phyloP scores from a whole-genome alignment of 345 rosid genomes.

The Hypericum androsaemum region DNA sequence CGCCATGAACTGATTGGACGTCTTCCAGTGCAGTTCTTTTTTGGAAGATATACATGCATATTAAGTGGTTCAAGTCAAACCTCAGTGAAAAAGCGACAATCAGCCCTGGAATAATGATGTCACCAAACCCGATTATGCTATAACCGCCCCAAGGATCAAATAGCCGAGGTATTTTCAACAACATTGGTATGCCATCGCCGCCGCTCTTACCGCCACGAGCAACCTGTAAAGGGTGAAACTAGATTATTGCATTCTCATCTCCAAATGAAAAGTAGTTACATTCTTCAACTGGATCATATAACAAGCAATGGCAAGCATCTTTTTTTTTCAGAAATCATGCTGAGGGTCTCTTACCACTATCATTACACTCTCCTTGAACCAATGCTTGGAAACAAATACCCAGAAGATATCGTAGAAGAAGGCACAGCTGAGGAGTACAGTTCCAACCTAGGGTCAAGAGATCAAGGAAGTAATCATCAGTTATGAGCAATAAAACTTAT shows the following conservation, averaged over 20 bases:
- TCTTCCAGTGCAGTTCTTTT: too few species aligned
- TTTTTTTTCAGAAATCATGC: neutral
- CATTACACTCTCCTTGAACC: slow-evolving; percentile 99
- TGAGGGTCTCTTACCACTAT: slow-evolving; percentile 66
- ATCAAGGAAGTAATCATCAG: too few species aligned
- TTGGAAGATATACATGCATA: neutral
- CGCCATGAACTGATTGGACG: too few species aligned
- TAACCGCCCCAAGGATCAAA: slow-evolving; percentile 99
- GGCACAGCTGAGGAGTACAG: slow-evolving; percentile 90
- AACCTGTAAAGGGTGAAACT: slow-evolving; percentile 57
- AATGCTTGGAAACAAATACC: slow-evolving; percentile 89
- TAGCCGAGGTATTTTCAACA: slow-evolving; percentile 88
- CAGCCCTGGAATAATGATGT: slow-evolving; percentile 88
- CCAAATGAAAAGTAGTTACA: too few species aligned
- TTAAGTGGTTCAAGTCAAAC: slow-evolving; percentile 24
- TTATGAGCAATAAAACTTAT: too few species aligned
- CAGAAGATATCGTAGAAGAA: slow-evolving; percentile 96
- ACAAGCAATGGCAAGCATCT: neutral
- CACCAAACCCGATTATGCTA: slow-evolving; percentile 96
- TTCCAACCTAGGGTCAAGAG: slow-evolving; percentile 79
- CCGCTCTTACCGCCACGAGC: slow-evolving; percentile 97
- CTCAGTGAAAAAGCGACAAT: slow-evolving; percentile 81
- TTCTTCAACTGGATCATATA: too few species aligned
- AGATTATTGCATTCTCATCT: too few species aligned
- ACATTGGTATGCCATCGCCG: slow-evolving; percentile 94